These are phyloP conservation scores for Colletotrichum plurivorum DNA, from an alignment of 2,329 filamentous ascomycete species.

Conservation along the genomic window DNA sequence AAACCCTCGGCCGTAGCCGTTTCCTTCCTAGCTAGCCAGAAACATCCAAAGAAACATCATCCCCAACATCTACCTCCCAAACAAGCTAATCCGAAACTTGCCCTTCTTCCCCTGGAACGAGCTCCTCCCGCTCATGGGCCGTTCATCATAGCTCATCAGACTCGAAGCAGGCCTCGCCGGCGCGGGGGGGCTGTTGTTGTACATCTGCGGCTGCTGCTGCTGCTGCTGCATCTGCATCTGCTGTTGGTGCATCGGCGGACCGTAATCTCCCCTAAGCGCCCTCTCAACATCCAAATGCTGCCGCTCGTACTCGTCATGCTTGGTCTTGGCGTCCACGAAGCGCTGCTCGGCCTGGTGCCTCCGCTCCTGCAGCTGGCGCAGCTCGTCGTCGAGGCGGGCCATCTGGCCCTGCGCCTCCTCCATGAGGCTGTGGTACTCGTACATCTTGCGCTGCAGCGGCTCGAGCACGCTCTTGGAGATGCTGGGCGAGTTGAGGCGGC, in stretches of 20 bases:
- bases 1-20: too few species aligned
- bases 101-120: conserved; percentile 33
- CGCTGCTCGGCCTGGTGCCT: conserved; percentile 57
- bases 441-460: conserved; percentile 60
- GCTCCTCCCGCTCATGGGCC: conserved; percentile 38
- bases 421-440: conserved; percentile 60
- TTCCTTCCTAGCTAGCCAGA: too few species aligned
- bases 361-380: conserved; percentile 57
- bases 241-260: conserved; percentile 9
- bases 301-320: conserved; percentile 60
- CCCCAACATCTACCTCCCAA: conserved; percentile 32
- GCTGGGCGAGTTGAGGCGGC: conserved; percentile 60
- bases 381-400: conserved; percentile 58
- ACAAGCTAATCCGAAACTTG: conserved; percentile 39
- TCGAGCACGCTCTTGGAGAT: conserved; percentile 59
- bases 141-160: conserved; percentile 39
- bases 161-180: conserved; percentile 29
- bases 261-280: conserved; percentile 57
- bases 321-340: conserved; percentile 58
- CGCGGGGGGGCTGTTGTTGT: conserved; percentile 27
- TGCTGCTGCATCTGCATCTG: conserved; percentile 18
- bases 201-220: conserved; percentile 32
- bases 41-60: too few species aligned
- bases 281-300: conserved; percentile 59
- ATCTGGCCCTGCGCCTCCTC: conserved; percentile 57